These are phyloP conservation scores for Dryadomyces quercivorus DNA, from an alignment of 2,329 filamentous ascomycete genomes.

Conservation along the genomic window DNA sequence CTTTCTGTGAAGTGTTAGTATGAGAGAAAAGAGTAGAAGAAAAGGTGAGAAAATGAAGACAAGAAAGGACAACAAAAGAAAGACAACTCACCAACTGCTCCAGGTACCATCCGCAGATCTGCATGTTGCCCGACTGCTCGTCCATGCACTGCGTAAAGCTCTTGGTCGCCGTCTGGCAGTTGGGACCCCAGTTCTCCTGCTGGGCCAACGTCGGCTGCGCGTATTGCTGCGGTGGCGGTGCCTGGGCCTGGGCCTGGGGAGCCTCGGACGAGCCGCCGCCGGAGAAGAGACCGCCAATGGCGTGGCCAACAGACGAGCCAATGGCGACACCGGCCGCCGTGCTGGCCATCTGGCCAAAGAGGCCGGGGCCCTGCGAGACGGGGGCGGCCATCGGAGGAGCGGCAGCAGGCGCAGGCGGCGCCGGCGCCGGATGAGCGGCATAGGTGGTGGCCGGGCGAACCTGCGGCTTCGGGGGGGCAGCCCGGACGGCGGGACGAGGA, in stretches of 20 bases:
- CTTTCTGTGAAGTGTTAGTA: conserved; percentile 40
- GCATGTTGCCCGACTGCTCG: conserved; percentile 85
- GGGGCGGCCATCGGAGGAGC: conserved; percentile 28
- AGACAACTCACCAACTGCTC: conserved; percentile 58
- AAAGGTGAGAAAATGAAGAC: not conserved
- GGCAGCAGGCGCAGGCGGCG: conserved; percentile 24
- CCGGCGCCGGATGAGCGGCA: conserved; percentile 35
- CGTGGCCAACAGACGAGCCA: conserved; percentile 90
- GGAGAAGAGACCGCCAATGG: conserved; percentile 77
- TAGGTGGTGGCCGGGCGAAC: conserved; percentile 60
- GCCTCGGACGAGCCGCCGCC: conserved; percentile 57
- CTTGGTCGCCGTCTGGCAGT: conserved; percentile 69
- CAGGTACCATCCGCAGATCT: conserved; percentile 95
- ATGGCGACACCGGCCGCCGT: conserved; percentile 96
- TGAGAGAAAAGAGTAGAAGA: not conserved
- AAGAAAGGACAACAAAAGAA: conserved; percentile 15
- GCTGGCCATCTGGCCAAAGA: conserved; percentile 94
- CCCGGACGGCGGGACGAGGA: conserved; percentile 52
- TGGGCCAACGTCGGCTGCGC: conserved; percentile 18
- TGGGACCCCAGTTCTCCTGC: conserved; percentile 44
- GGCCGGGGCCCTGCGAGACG: conserved; percentile 57
- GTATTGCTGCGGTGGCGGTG: conserved; percentile 34
- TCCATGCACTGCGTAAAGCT: conserved; percentile 95
- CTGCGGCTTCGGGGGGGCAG: conserved; percentile 46
- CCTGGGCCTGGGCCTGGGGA: conserved; percentile 30